Evolutionary conservation across 2,329 filamentous ascomycete species (phyloP).

Genomic region (Blumeriella jaapii): DNA sequence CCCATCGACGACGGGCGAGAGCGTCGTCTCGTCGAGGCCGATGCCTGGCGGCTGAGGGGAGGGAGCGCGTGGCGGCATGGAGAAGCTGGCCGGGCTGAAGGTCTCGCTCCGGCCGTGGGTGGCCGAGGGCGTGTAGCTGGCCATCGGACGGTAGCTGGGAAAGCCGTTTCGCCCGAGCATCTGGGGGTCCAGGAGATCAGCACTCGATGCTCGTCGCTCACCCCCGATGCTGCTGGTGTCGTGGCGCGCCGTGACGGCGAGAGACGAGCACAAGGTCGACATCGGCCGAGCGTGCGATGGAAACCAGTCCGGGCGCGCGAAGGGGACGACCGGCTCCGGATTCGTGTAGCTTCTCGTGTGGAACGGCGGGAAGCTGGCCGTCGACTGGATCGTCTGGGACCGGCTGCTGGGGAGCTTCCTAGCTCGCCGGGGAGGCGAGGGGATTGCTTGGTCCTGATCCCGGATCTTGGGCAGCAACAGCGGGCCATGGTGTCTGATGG

Average conservation of each 20-base stretch:
- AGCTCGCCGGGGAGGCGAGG: constrained; percentile 48
- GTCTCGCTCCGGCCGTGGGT: constrained; percentile 30
- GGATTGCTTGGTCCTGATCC: constrained; percentile 68
- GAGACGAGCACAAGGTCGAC: constrained; percentile 25
- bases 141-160: constrained; percentile 72
- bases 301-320: constrained; percentile 18
- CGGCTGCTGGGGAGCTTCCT: constrained; percentile 32
- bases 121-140: constrained; percentile 35
- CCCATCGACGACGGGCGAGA: constrained; percentile 26
- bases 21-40: constrained; percentile 25
- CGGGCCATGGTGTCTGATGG: constrained; percentile 68
- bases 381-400: constrained; percentile 16
- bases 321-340: constrained; percentile 43
- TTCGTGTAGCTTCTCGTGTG: constrained; percentile 50
- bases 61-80: constrained; percentile 31
- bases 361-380: constrained; percentile 31
- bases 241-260: constrained; percentile 23
- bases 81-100: constrained; percentile 33
- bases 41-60: constrained; percentile 30
- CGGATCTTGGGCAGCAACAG: constrained; percentile 77
- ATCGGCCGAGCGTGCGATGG: constrained; percentile 23
- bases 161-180: constrained; percentile 63
- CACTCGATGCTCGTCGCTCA: constrained; percentile 52
- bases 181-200: constrained; percentile 55
- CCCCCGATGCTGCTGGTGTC: no score